These are phyloP conservation scores for Phytophthora constricta DNA, from an alignment of 352 stramenopile species.

Conservation along the genomic window DNA sequence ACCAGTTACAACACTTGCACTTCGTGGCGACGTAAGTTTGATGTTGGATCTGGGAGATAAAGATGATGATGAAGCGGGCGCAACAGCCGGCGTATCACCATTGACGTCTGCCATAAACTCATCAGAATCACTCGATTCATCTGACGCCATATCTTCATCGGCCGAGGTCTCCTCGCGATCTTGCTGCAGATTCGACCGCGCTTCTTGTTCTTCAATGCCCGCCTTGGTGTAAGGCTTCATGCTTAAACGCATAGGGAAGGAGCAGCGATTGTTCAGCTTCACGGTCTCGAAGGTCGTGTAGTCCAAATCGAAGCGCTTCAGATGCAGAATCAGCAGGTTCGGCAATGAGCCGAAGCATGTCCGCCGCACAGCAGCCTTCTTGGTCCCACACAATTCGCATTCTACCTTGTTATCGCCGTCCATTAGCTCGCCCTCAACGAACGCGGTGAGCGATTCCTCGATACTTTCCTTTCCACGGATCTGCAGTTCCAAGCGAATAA, in stretches of 20 bases:
- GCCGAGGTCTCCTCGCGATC: constrained; percentile 45
- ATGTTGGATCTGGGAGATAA: constrained; percentile 37
- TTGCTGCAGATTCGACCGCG: constrained; percentile 41
- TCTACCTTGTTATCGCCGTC: constrained; percentile 99
- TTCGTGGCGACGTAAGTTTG: constrained; percentile 26
- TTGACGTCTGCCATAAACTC: constrained; percentile 70
- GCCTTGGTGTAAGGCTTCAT: constrained; percentile 99
- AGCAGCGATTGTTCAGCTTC: constrained; percentile 98
- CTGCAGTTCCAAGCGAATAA: constrained; percentile 98
- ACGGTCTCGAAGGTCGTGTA: constrained; percentile 99
- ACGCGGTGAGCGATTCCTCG: constrained; percentile 95
- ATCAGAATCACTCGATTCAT: constrained; percentile 58
- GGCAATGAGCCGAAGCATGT: constrained; percentile 96
- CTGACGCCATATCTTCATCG: constrained; percentile 64
- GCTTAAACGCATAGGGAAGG: constrained; percentile 98
- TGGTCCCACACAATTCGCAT: constrained; percentile 97
- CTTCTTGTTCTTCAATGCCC: constrained; percentile 94
- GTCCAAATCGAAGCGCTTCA: constrained; percentile 99
- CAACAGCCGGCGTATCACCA: constrained; percentile 33
- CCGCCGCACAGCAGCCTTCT: constrained; percentile 96
- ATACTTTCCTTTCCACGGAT: constrained; percentile 99
- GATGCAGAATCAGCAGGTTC: constrained; percentile 97
- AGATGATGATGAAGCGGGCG: constrained; percentile 13
- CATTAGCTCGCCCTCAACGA: constrained; percentile 99
- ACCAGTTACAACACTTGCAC: constrained; percentile 7